phyloP scores from a whole-genome alignment of 2,329 filamentous ascomycete species.

The Plectosphaerella sp. region DNA sequence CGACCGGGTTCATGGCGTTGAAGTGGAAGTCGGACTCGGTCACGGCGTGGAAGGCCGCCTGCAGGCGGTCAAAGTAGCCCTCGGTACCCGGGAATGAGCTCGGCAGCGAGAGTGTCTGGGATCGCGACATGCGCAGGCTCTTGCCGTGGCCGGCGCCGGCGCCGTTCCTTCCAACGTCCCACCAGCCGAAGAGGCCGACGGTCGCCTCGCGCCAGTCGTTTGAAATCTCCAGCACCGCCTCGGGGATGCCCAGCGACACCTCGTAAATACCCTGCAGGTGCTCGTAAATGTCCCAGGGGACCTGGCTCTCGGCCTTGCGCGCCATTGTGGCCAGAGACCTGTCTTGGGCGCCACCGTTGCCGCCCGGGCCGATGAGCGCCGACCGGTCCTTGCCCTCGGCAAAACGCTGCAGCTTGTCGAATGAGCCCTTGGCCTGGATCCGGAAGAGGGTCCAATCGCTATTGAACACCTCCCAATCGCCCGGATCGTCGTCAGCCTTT shows the following conservation, averaged over 20 bases:
- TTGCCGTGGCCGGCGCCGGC: slow-evolving; percentile 30
- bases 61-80: slow-evolving; percentile 70
- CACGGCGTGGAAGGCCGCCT: slow-evolving; percentile 65
- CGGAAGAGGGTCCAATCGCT: slow-evolving; percentile 83
- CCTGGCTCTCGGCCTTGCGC: slow-evolving; percentile 76
- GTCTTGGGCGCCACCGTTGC: slow-evolving; percentile 28
- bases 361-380: slow-evolving; percentile 18
- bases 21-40: slow-evolving; percentile 69
- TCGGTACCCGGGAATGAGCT: slow-evolving; percentile 49
- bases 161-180: slow-evolving; percentile 66
- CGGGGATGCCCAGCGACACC: slow-evolving; percentile 70
- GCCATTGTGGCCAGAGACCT: slow-evolving; percentile 60
- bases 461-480: slow-evolving; percentile 79
- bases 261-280: slow-evolving; percentile 77
- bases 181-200: slow-evolving; percentile 81
- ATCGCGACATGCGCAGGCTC: slow-evolving; percentile 32
- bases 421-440: slow-evolving; percentile 63
- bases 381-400: slow-evolving; percentile 59
- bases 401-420: slow-evolving; percentile 69
- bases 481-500: slow-evolving; percentile 38
- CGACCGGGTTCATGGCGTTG: slow-evolving; percentile 69
- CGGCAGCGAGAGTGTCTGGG: slow-evolving; percentile 26
- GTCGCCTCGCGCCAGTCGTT: slow-evolving; percentile 93
- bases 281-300: slow-evolving; percentile 89
- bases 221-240: slow-evolving; percentile 70